A percentile compares a stretch with the other conserved stretches of the same genome.
Evolutionary conservation across 805 yeast species (phyloP).

Genomic region (Lachancea nothofagi): DNA sequence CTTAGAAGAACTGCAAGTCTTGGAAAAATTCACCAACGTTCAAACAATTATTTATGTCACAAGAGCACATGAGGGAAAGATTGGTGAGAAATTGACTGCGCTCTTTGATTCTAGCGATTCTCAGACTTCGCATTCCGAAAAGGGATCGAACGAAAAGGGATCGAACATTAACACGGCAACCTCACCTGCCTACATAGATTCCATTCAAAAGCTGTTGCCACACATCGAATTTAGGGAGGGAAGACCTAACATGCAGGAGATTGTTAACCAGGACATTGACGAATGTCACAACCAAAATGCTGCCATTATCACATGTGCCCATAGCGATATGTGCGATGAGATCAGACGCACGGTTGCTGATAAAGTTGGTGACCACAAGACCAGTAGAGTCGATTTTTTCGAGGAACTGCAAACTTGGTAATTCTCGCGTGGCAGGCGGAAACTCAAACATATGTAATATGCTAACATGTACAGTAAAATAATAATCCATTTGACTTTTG

Average conservation of each 20-base stretch:
- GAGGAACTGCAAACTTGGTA: conserved; percentile 60
- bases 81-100: conserved; percentile 11
- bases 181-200: neutral
- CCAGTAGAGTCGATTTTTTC: conserved; percentile 46
- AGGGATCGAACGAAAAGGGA: conserved; percentile 9
- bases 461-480: no score
- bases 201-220: conserved; percentile 23
- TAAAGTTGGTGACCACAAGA: conserved; percentile 26
- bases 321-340: conserved; percentile 48
- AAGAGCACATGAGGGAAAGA: conserved; percentile 27
- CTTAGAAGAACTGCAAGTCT: conserved; percentile 12
- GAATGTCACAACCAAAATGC: conserved; percentile 36
- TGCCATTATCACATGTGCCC: conserved; percentile 54
- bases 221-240: conserved; percentile 40
- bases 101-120: conserved; percentile 3
- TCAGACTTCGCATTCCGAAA: conserved; percentile 8
- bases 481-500: no score
- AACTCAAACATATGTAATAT: no score
- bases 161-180: conserved; percentile 7
- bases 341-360: conserved; percentile 40
- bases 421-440: no score
- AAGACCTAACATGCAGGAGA: conserved; percentile 40
- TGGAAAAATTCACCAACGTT: conserved; percentile 17
- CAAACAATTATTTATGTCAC: conserved; percentile 51
- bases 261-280: conserved; percentile 36